These are phyloP conservation scores for Bolboschoenoplectus hybrid DNA, from an alignment of 202 grass and related monocot species.

Conservation along the genomic window DNA sequence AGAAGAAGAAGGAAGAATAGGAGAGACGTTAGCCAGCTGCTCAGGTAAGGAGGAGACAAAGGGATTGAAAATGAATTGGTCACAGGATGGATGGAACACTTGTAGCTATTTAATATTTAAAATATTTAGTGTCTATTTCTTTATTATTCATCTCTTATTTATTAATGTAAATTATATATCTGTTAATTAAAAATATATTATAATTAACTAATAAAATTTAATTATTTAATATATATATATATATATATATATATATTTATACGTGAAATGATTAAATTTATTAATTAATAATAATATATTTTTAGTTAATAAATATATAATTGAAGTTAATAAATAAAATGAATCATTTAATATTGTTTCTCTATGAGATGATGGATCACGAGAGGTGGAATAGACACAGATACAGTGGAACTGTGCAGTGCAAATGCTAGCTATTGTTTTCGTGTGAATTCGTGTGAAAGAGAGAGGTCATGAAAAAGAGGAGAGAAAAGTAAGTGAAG, in stretches of 20 bases:
- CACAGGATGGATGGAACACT: slow-evolving; percentile 6
- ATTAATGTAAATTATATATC: too few relatives aligned
- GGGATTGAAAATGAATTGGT: slow-evolving; percentile 26
- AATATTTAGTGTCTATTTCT: too few relatives aligned
- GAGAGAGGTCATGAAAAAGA: not conserved
- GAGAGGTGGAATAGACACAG: slow-evolving; percentile 12
- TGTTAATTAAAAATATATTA: too few relatives aligned
- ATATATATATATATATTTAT: too few relatives aligned
- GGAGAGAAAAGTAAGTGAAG: slow-evolving; percentile 30
- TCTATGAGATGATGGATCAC: slow-evolving; percentile 23
- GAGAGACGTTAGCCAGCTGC: not conserved
- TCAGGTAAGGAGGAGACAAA: slow-evolving; percentile 32
- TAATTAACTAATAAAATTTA: too few relatives aligned
- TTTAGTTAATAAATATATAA: too few relatives aligned
- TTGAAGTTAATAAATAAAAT: too few relatives aligned
- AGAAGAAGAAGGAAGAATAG: not conserved
- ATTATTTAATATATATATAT: too few relatives aligned
- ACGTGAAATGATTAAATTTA: too few relatives aligned
- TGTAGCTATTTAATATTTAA: slow-evolving; percentile 4
- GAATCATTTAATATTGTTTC: not conserved
- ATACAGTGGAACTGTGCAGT: not conserved
- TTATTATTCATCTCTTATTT: too few relatives aligned
- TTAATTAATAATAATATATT: too few relatives aligned
- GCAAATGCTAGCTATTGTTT: not conserved
- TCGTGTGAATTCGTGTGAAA: not conserved